Percentiles rank a stretch among this genome's conserved stretches.
Evolutionary conservation across 2,329 filamentous ascomycete genomes (phyloP).

Genomic region (Aspergillus phoenicis): DNA sequence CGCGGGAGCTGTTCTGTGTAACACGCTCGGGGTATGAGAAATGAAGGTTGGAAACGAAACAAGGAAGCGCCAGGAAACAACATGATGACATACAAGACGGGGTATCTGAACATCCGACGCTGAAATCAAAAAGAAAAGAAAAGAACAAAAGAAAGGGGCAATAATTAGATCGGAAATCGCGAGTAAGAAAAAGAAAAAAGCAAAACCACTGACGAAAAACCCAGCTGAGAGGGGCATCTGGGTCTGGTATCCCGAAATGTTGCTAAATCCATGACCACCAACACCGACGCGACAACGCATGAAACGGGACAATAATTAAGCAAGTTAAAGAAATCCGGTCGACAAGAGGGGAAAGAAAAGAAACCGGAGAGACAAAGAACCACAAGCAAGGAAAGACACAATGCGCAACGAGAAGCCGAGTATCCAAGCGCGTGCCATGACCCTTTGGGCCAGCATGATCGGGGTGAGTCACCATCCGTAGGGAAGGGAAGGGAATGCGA

Average conservation of each 20-base stretch:
- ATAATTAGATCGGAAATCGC: background rate
- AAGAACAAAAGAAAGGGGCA: conserved; percentile 13
- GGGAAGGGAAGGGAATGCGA: background rate
- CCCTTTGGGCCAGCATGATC: conserved; percentile 10
- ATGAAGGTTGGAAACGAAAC: background rate
- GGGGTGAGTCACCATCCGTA: conserved; percentile 6
- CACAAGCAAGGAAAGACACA: conserved; percentile 5
- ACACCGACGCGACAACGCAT: conserved; percentile 20
- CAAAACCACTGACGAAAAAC: background rate
- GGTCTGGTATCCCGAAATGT: conserved; percentile 18
- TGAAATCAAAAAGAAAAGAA: conserved; percentile 8
- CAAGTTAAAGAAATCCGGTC: background rate
- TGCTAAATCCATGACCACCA: conserved; percentile 2
- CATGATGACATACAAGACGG: conserved; percentile 22
- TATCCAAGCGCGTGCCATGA: conserved; percentile 12
- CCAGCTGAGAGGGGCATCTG: background rate
- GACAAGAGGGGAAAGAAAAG: conserved; percentile 7
- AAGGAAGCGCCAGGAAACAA: background rate
- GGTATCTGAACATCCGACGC: conserved; percentile 24
- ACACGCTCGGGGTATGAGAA: conserved; percentile 28
- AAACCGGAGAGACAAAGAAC: background rate
- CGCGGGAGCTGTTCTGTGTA: conserved; percentile 23
- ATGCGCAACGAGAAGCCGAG: conserved; percentile 4
- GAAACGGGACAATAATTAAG: conserved; percentile 11
- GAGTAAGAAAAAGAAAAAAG: conserved; percentile 6